Evolutionary conservation across 2,329 filamentous ascomycete species (phyloP).

Genomic region (Lecanicillium sp.): DNA sequence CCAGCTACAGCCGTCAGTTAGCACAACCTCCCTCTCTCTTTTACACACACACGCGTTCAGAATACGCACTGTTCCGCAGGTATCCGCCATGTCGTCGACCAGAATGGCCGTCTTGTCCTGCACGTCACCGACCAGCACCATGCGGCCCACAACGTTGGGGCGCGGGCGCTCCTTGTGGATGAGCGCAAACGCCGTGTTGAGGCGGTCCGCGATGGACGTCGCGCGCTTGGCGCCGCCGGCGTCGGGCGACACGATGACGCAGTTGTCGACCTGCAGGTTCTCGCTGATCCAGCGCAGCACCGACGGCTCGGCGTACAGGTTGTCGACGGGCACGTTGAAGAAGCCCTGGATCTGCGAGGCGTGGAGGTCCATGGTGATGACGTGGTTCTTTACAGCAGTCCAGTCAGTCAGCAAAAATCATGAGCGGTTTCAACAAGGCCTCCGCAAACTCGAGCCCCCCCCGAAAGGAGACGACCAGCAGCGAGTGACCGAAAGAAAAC

Average conservation of each 20-base stretch:
- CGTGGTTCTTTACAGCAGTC: constrained; percentile 31
- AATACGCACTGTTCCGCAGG: constrained; percentile 64
- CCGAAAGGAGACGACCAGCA: too few relatives aligned
- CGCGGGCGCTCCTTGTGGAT: constrained; percentile 95
- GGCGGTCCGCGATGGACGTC: constrained; percentile 84
- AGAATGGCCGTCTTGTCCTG: constrained; percentile 88
- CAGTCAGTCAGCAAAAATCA: constrained; percentile 49
- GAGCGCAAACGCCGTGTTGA: constrained; percentile 85
- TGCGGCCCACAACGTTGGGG: constrained; percentile 79
- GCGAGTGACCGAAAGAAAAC: constrained; percentile 14
- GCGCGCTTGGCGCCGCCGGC: constrained; percentile 92
- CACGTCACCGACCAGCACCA: constrained; percentile 93
- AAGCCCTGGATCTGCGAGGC: constrained; percentile 93
- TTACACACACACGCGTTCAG: not conserved
- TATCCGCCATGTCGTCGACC: constrained; percentile 97
- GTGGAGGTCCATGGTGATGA: constrained; percentile 95
- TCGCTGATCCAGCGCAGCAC: constrained; percentile 88
- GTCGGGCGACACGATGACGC: constrained; percentile 91
- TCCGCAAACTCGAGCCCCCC: too few relatives aligned
- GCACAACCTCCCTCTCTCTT: not conserved
- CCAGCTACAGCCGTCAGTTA: constrained; percentile 30
- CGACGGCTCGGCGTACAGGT: constrained; percentile 90
- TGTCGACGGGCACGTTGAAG: constrained; percentile 72
- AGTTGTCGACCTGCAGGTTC: constrained; percentile 74
- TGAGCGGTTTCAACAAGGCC: not conserved